Base-by-base conservation (phyloP, 2,329 filamentous ascomycete species). In the Chaetothyriales sp. region DNA sequence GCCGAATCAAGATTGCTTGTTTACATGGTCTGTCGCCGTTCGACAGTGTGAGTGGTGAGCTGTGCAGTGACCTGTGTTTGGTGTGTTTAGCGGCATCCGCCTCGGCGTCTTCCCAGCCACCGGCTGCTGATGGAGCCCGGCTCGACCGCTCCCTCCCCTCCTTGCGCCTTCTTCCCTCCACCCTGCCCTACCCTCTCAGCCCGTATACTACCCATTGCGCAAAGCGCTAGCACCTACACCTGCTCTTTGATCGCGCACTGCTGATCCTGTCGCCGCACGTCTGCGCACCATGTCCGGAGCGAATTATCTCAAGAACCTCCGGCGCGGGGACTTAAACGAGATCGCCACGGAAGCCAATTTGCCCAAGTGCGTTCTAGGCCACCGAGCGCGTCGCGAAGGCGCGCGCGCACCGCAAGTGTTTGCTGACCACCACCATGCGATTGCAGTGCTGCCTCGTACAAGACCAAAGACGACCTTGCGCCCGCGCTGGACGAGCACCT, bases 271-370 rank as follows among this genome's bases (percentile, higher is more conserved):
- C 15, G 33, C 13, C 10, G 13, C 33, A 40, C 10, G 10, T 40
- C 10, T 5, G 33, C 33, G 33, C 62, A 77, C 66, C 62, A 86
- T 86, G 82, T 80, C 81, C 56, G 70, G 71, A 61, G 71, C 70
- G 60, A 79, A 81, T 61, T 94, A 85, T 80, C 76, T 95, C 66
- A 78, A 82, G 68, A 77, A 78, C 67, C 85, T 92, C 77, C 83
- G 85, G 73, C 94, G 94, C 76, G 76, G 75, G 61, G 86, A 90
- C 58, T 78, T 95, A 52, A 68, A 80, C 61, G 83, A 86, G 57
- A 75, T 94, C 56, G 86, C 87, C 54, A 78, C 86, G 59, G 71
- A 75, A 46, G 58, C 48, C 50, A 56, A 55, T 18, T 46, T 61
- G 51, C 76, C 79, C 65, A 78, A 85, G 88, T 94, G 80, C 64